Conservation (phyloP, 2,329 filamentous ascomycete species). For the Neobulgaria alba region DNA sequence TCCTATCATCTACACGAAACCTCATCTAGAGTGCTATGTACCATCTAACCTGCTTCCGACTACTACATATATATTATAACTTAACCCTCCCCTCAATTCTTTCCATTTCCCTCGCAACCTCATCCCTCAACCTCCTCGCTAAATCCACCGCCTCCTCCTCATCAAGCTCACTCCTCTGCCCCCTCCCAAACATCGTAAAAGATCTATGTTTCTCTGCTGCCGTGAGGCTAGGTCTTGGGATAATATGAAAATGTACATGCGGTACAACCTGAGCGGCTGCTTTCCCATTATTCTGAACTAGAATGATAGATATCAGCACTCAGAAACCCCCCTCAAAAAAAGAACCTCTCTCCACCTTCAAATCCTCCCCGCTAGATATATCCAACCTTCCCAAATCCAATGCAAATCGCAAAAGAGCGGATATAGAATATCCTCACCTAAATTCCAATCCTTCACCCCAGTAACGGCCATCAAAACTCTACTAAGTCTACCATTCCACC, state of each 20-base stretch:
- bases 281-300: constrained; percentile 38
- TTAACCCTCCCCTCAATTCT: constrained; percentile 15
- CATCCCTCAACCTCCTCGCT: constrained; percentile 44
- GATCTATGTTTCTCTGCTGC: constrained; percentile 42
- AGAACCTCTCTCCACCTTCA: too few species aligned
- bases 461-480: constrained; percentile 60
- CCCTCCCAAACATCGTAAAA: constrained; percentile 78
- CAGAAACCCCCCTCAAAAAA: too few species aligned
- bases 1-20: too few species aligned
- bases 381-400: constrained; percentile 37
- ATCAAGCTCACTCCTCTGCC: constrained; percentile 63
- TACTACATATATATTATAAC: too few species aligned
- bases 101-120: constrained; percentile 39
- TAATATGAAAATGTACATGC: constrained; percentile 91
- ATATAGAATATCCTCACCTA: constrained; percentile 71
- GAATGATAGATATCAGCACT: too few species aligned
- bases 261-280: constrained; percentile 87
- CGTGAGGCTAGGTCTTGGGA: constrained; percentile 64
- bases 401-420: not conserved
- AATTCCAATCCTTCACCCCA: constrained; percentile 80
- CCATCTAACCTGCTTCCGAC: too few species aligned
- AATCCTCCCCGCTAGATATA: not conserved
- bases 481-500: constrained; percentile 62
- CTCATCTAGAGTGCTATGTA: too few species aligned
- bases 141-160: constrained; percentile 61